Base-by-base conservation (phyloP, 805 yeast species). In the Pichia membranifaciens region DNA sequence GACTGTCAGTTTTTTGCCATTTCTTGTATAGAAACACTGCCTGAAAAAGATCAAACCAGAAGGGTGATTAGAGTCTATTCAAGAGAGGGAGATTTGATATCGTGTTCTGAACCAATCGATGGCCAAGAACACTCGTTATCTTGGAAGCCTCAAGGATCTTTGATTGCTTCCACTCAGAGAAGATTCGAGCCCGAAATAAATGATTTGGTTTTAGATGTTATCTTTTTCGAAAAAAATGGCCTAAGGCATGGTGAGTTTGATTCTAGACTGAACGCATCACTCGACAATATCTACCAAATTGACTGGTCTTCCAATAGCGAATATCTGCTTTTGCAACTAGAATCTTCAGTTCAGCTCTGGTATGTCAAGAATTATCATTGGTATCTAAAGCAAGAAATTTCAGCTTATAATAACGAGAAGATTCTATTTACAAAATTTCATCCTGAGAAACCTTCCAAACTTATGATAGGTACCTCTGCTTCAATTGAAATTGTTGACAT, bases 211-310 rank as follows among this genome's bases (percentile, higher is more conserved):
- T 59, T 73, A 50, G 77, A 75, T 49, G 64, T 90, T 31, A 79
- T 87, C 0, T 93, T 93, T 58, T 90, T 87, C 59, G 99, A 93
- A 67, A 78, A 87, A 61, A 93, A 93, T 62, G 99, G 99, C 12
- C 74, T 93, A 45, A 77, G 95, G 61, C 93, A 90, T 57, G 93
- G 95, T 44, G 89, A 85, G 55, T 91, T 93, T 58, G 72, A 78
- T 45, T 70, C 91, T 0, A 72, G 93, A 51, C 67, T 85, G 38
- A 70, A 80, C 33, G 70, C 81, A 1, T 67, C 66, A 37, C 6
- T 10, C 28, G 75, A 76, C 31, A 62, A 63, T 8, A 71, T 90
- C 20, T 52, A 65, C 8, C 71, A 72, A 38, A 48, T 93, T 17
- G 73, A 76, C 36, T 93, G 98, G 98, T 87, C 91, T 45, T 72